Base-by-base conservation (phyloP, 441 rosid genomes). In the Gossypium armourianum region DNA sequence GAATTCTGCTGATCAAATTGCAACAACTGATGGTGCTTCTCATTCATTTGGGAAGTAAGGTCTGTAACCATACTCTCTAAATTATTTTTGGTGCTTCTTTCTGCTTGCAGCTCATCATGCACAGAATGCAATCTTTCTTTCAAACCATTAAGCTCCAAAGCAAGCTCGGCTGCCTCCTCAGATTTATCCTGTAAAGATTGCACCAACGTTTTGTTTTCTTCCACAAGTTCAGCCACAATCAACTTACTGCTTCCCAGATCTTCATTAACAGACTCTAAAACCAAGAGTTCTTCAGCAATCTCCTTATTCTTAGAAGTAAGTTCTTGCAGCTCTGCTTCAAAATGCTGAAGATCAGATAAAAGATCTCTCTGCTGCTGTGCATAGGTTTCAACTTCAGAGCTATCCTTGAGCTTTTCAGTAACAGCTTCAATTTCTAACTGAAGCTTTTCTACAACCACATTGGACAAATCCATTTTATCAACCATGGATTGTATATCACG, bases 401-500 rank as follows among this genome's bases (percentile, higher is more conserved):
- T 75, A 64, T 59, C 77, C 78, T 83, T 77, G 74, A 87, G 78
- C 80, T 75, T 88, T 68, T 79, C 82, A 63, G 85, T 80, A 73
- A 90, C 65, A 76, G 82, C 77, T 74, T 90, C 97, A 52, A 84
- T 71, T 75, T 84, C 81, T 76, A 73, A 78, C 81, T 90, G 93
- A 81, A 90, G 89, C 78, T 85, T 90, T 79, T 84, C 81, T 58
- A 83, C 72, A 71, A 77, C 67, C 28, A 78, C 71, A 82, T 76
- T 80, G 72, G 89, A 88, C 55, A 67, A 77, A 70, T 82, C 83
- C 24, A 89, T 75, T 74, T 84, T 88, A 70, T 79, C 78, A 10
- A 76, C 79, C 71, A 86, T 72, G 79, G 75, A 75, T 26, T 66
- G 76, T 66, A 82, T 6, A 71, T 85, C 90, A 72, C 72, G 66